Conservation (phyloP, 768 basidiomycete genomes). For the Trametes cingulata region DNA sequence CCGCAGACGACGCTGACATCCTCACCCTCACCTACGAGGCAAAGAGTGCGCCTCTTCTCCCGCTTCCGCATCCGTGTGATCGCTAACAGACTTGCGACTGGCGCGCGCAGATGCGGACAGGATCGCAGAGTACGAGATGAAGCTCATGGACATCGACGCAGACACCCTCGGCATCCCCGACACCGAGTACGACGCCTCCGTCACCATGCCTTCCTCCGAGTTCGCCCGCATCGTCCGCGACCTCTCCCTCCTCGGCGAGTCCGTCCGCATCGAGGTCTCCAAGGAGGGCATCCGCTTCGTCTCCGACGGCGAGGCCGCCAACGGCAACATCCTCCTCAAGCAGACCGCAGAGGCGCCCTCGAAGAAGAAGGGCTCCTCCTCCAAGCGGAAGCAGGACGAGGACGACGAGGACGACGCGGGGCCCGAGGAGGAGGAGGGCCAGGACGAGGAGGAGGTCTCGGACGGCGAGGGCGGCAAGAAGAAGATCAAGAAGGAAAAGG, state of each 20-base stretch:
- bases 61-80: not conserved
- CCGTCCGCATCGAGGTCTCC: conserved; percentile 90
- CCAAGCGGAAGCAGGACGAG: conserved; percentile 39
- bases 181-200: conserved; percentile 93
- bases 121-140: conserved; percentile 98
- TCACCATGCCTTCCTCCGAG: conserved; percentile 83
- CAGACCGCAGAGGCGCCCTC: conserved; percentile 56
- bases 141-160: conserved; percentile 98
- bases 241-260: conserved; percentile 86
- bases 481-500: conserved; percentile 47
- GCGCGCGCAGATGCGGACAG: conserved; percentile 75
- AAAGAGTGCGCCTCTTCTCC: conserved; percentile 57
- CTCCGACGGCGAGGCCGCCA: conserved; percentile 92
- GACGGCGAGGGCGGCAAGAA: conserved; percentile 37
- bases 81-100: not conserved
- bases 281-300: conserved; percentile 96
- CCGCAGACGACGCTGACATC: conserved; percentile 86
- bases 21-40: conserved; percentile 90
- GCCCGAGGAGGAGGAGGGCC: conserved; percentile 49
- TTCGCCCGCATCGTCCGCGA: conserved; percentile 94
- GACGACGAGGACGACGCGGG: conserved; percentile 47
- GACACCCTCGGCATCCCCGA: conserved; percentile 96
- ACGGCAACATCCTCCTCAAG: conserved; percentile 82
- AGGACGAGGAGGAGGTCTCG: conserved; percentile 53
- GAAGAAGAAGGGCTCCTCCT: conserved; percentile 23